These are phyloP conservation scores for Pyricularia sp. DNA, from an alignment of 2,329 filamentous ascomycete genomes.

Conservation along the genomic window DNA sequence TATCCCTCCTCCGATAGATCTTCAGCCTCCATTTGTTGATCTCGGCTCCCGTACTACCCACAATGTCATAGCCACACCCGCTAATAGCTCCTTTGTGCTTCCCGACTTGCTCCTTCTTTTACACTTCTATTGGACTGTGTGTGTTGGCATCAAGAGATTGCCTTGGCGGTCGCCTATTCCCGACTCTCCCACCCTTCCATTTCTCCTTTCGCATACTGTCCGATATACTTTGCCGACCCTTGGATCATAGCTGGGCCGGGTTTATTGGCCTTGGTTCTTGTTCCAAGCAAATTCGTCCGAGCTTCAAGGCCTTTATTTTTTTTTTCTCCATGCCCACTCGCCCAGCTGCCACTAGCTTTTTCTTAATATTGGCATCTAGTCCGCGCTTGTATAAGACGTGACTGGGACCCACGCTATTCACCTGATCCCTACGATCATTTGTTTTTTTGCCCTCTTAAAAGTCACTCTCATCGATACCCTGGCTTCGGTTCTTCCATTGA, in stretches of 20 bases:
- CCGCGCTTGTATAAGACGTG: conserved; percentile 1
- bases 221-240: neutral
- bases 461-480: neutral
- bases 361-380: neutral
- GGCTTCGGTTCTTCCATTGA: neutral
- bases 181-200: neutral
- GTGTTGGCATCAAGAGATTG: neutral
- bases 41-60: neutral
- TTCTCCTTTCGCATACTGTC: neutral
- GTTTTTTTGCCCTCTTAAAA: neutral
- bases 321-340: neutral
- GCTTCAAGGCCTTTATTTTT: neutral
- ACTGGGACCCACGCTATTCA: neutral
- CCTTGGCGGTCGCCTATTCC: neutral
- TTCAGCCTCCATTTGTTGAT: conserved; percentile 1
- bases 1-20: neutral
- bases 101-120: neutral
- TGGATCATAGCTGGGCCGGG: neutral
- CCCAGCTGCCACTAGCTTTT: neutral
- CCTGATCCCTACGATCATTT: neutral
- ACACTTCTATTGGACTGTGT: neutral
- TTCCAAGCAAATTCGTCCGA: neutral
- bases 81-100: neutral
- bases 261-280: neutral
- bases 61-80: neutral